Evolutionary conservation across 2,329 filamentous ascomycete species (phyloP).

Genomic region (Calonectria crousiana): DNA sequence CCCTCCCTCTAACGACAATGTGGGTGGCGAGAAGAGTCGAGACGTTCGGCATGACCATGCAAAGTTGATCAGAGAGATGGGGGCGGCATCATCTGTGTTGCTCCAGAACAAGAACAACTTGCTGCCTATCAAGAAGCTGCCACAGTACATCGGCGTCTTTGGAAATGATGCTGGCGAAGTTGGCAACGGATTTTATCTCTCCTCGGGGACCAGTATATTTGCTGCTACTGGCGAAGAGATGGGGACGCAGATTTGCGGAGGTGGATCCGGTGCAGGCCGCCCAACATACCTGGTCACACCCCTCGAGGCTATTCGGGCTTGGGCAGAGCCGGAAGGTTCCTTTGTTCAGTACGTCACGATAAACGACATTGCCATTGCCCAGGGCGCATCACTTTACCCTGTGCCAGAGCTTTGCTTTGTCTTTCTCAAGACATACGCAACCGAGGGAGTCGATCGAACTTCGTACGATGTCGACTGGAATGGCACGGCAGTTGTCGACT

Average conservation of each 20-base stretch:
- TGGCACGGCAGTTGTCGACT: conserved; percentile 72
- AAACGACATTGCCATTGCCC: background rate
- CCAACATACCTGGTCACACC: conserved; percentile 53
- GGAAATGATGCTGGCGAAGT: conserved; percentile 58
- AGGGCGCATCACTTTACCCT: conserved; percentile 56
- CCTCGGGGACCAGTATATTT: background rate
- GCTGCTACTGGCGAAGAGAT: conserved; percentile 55
- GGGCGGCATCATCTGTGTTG: conserved; percentile 69
- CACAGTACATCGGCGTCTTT: conserved; percentile 68
- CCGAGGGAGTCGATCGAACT: conserved; percentile 71
- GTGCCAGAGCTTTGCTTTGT: conserved; percentile 75
- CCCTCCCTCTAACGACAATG: conserved; percentile 25
- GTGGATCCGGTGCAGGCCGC: conserved; percentile 61
- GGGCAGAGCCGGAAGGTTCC: conserved; percentile 58
- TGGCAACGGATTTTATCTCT: background rate
- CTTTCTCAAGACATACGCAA: conserved; percentile 74
- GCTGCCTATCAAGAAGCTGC: conserved; percentile 65
- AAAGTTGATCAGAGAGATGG: conserved; percentile 65
- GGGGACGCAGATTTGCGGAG: conserved; percentile 69
- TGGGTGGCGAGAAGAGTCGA: conserved; percentile 60
- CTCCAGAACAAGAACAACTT: conserved; percentile 75
- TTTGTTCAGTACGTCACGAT: conserved; percentile 53
- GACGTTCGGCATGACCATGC: conserved; percentile 65
- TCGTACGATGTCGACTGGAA: conserved; percentile 67
- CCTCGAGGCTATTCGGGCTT: conserved; percentile 57